These are phyloP conservation scores for Globisporangium lucens DNA, from an alignment of 352 stramenopile species.

Conservation along the genomic window DNA sequence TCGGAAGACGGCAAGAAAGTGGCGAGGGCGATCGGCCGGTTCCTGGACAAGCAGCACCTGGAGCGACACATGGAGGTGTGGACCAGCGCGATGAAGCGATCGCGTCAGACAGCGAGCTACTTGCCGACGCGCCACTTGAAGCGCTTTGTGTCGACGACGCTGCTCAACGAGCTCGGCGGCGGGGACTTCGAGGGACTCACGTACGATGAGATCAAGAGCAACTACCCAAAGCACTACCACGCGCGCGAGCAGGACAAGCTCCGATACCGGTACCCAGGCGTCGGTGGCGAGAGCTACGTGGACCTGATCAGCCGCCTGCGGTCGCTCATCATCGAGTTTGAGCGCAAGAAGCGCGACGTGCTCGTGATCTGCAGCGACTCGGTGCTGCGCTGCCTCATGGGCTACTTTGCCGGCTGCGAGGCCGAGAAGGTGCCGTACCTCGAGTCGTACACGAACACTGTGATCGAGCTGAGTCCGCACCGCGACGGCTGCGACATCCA, in stretches of 20 bases:
- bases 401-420: constrained; percentile 77
- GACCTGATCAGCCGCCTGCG: constrained; percentile 91
- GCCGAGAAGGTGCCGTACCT: constrained; percentile 71
- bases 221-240: constrained; percentile 87
- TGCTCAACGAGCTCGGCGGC: constrained; percentile 90
- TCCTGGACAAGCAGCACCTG: constrained; percentile 79
- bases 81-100: constrained; percentile 81
- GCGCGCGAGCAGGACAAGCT: constrained; percentile 89
- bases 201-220: constrained; percentile 75
- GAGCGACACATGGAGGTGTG: constrained; percentile 72
- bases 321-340: constrained; percentile 92
- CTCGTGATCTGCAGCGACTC: constrained; percentile 85
- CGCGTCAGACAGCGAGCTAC: constrained; percentile 70
- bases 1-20: constrained; percentile 78
- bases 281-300: constrained; percentile 92
- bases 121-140: constrained; percentile 61
- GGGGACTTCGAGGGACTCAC: constrained; percentile 90
- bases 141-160: constrained; percentile 80
- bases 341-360: constrained; percentile 87
- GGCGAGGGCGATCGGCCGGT: constrained; percentile 74
- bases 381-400: constrained; percentile 72
- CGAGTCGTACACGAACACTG: constrained; percentile 61
- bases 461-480: constrained; percentile 80
- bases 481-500: constrained; percentile 84
- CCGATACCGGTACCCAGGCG: constrained; percentile 86